A percentile compares a stretch with the other conserved stretches of the same genome.
phyloP scores from a whole-genome alignment of 2,329 filamentous ascomycete species.

The Lecanicillium sp. region DNA sequence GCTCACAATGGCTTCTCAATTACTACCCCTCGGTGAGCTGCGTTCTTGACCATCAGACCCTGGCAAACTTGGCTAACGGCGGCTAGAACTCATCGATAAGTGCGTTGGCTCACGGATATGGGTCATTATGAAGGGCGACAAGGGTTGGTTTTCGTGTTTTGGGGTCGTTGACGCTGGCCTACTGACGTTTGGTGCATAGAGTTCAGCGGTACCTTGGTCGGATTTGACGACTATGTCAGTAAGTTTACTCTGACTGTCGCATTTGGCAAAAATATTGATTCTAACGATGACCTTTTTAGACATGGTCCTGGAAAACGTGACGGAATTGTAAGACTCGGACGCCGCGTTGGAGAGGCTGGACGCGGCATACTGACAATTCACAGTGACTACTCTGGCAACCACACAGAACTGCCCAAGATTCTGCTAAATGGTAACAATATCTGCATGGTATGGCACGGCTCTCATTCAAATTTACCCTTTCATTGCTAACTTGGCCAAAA shows the following conservation, averaged over 20 bases:
- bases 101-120: slow-evolving; percentile 96
- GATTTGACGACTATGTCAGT: slow-evolving; percentile 99
- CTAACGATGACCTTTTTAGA: slow-evolving; percentile 45
- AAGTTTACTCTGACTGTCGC: slow-evolving; percentile 38
- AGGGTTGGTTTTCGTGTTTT: slow-evolving; percentile 50
- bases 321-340: slow-evolving; percentile 61
- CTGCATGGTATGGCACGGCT: slow-evolving; percentile 82
- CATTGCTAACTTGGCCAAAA: slow-evolving; percentile 5
- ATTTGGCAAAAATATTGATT: neutral
- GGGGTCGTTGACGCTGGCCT: slow-evolving; percentile 8
- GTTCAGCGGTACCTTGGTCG: slow-evolving; percentile 87
- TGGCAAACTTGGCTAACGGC: slow-evolving; percentile 13
- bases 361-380: slow-evolving; percentile 14
- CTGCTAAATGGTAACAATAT: slow-evolving; percentile 97
- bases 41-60: slow-evolving; percentile 1
- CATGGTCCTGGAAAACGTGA: slow-evolving; percentile 97
- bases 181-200: slow-evolving; percentile 46
- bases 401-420: slow-evolving; percentile 88
- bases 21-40: slow-evolving; percentile 58
- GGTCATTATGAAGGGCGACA: slow-evolving; percentile 99
- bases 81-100: slow-evolving; percentile 90
- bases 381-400: slow-evolving; percentile 84
- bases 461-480: too few relatives aligned
- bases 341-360: neutral
- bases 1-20: slow-evolving; percentile 58